Base-by-base conservation (phyloP, 2,329 filamentous ascomycete genomes). In the Alternaria longipes region DNA sequence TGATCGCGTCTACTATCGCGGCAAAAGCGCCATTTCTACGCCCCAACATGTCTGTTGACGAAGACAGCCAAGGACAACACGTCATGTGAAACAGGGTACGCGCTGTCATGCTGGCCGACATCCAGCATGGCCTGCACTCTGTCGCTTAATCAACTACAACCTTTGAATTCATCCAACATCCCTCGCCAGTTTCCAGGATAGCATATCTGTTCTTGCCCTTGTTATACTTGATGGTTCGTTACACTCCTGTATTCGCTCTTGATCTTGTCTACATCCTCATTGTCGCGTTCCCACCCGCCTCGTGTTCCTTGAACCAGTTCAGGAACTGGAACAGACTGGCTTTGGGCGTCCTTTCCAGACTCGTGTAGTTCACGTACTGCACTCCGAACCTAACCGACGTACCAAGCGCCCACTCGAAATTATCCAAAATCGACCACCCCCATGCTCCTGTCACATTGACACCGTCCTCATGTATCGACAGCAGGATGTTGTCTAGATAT, bases 401-500 rank as follows among this genome's bases (percentile, higher is more conserved):
- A 2, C 81, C 82, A 22, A 73, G 60, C 5, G 63, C 56, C 80
- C 80, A 82, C 65, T 81, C 80, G 41, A 80, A 81, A 52, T 81
- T 82, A 53, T 81, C 80, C 51, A 76, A 74, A 50, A 81, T 76
- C 4, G 78, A 73, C 80, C 80, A 82, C 0, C 75, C 77, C 68
- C 77, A 81, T 1, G 80, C 80, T 3, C 80, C 80, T 16, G 78
- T 80, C 34, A 81, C 79, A 59, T 81, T 81, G 0, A 81, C 77
- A 8, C 74, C 71, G 38, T 81, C 79, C 12, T 76, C 72, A 32
- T 74, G 71, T 18, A 78, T 79, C 2, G 73, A 64, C 9, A 78
- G 61, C 45, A 82, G 56, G 18, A 81, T 81, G 49, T 79, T 80
- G 56, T 82, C 80, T 5, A 82, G 66, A 51, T 79, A 81, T 34